Base-by-base conservation (phyloP, 2,329 filamentous ascomycete genomes). In the Diaporthe sp. region DNA sequence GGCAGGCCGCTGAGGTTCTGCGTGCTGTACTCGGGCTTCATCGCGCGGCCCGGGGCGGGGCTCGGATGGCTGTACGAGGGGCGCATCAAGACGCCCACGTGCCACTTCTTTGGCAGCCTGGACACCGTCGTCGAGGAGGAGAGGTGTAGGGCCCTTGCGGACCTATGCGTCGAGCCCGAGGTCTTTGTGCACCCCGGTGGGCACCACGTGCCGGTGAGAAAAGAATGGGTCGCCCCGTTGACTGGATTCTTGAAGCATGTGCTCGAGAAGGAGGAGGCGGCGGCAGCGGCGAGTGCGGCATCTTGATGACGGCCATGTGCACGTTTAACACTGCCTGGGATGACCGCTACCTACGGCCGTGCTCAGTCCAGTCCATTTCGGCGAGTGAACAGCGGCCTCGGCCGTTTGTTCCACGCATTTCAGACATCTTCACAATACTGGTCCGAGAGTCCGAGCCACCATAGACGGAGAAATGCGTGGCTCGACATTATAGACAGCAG, bases 151-250 rank as follows among this genome's bases (percentile, higher is more conserved):
- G 90, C 88, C 83, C 82, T 90, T 78, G 82, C 86, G 69, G 81
- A 93, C 73, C 86, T 91, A 10, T 86, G 90, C 44, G 69, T 73
- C 15, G 34, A 51, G 39, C 87, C 88, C 0, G 67, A 87, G 81
- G 87, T 90, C 77, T 81, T 91, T 79, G 89, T 93, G 79, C 95
- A 98, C 83, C 96, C 96, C 1, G 96, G 96, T 10, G 96, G 96
- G 0, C 96, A 98, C 83, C 95, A 98, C 81, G 90, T 98, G 80
- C 96, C 96, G 0, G 92, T 95, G 75, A 91, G 93, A 78, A 95
- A 94, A 86, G 93, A 95, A 79, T 97, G 94, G 90, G 91, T 93
- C n/a, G 92, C 93, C 87, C 93, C 93, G 37, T 84, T 97, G 78
- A 92, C 93, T 6, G 91, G 89, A 0, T 98, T 96, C 81, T 91